Evolutionary conservation across 129 eudicot genomes (phyloP), one percentile per base, ranked within the genome.

Genomic region (Helianthus tuberosus): DNA sequence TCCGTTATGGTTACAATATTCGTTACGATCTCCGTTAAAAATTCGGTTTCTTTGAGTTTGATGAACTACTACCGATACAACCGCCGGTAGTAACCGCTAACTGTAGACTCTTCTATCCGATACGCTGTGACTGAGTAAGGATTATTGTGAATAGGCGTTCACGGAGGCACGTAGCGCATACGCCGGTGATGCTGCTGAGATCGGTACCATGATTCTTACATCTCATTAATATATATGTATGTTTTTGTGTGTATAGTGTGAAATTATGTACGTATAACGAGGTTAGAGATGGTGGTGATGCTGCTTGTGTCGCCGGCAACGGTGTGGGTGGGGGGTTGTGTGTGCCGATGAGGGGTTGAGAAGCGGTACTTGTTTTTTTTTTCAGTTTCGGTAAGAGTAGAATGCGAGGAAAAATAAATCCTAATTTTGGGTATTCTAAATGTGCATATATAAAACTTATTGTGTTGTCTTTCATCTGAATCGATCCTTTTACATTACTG

Each of bases 51-150:
- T 79, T 76, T 73, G 38, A 11, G 9, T 32, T 14, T 32, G 65
- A 44, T 43, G 75, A 76, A 6, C 72, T 38, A 1, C 15, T 48
- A 9, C 79, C 60, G 14, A 59, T 57, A 25, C 63, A 39, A 3
- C 80, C 67, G 12, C 86, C 86, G 47, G 83, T 64, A 9, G 54
- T 76, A 14, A 87, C 70, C 3, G 81, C 96, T 9, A 90, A 23
- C 75, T 85, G 68, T 82, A 81, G 50, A 88, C 85, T 5, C 85
- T 70, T 16, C 78, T 85, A 23, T 79, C 75, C 2, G 84, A 69
- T 7, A 70, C 13, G 66, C 81, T 75, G 17, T 74, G 78, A 15
- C 47, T 23, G 8, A 61, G 23, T 2, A 35, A 61, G 66, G 16
- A 61, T 32, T 32, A 61, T 3, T 8, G 10, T 32, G 7, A 61